Evolutionary conservation across 805 yeast genomes (phyloP), one percentile per base, ranked within the genome.

Genomic region (Soucietia sequanensis): DNA sequence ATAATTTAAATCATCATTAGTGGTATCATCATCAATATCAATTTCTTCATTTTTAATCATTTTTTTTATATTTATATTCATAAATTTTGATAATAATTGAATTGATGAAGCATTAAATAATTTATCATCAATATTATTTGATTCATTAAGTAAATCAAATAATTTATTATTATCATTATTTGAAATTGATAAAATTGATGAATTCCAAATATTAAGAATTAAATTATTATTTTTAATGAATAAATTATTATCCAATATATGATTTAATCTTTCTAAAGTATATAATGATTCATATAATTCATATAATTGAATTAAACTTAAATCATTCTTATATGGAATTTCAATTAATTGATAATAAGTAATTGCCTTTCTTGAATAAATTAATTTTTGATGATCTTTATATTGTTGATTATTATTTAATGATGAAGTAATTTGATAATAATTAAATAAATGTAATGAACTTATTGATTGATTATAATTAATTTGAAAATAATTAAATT

Each of bases 251-350:
- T 47, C 39, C 2, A 52, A 29, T 18, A 56, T 37, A 37, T 48
- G 49, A 28, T 50, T 33, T 20, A 37, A 47, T 21, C 66, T 44
- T 44, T 63, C 69, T 26, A 45, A 40, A 3, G 54, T 41, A 34
- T 49, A 59, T 27, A 63, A 44, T 25, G 40, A 44, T 38, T 60
- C 66, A 39, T 49, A 62, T 26, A 63, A 48, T 37, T 63, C 68
- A 33, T 48, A 48, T 24, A 61, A 33, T 35, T 59, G 60, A 18
- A 42, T 43, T 2, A 43, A 37, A 26, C 39, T 35, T 13, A 43
- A 39, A 17, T 42, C 49, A 23, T 52, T 50, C 17, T 49, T 46
- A 21, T 52, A 41, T 13, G 52, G 56, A 20, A 55, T 34, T 35
- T 57, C 50, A 13, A 63, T 56, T 20, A 62, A 39, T 35, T 60